Evolutionary conservation across 331 rosid species (phyloP), one percentile per base, ranked within the genome.

Genomic region (Prunus yedoensis): DNA sequence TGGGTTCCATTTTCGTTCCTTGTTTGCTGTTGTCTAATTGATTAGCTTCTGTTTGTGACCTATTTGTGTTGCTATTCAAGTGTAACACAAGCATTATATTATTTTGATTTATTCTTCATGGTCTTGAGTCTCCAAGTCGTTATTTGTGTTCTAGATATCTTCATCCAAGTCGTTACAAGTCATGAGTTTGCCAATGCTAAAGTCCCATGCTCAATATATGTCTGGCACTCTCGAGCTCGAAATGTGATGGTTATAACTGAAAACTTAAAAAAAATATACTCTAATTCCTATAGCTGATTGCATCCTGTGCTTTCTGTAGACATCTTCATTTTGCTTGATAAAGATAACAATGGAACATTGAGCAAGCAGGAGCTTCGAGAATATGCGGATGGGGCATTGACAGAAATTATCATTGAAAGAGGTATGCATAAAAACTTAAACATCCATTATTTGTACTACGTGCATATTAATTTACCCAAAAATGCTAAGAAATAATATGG

Each of bases 311-410:
- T 75, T 79, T 83, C 65, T 83, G 73, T 88, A 95, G 99, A 95
- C 74, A 86, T 95, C 89, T 95, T 92, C 87, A 85, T 95, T 82
- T 93, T 92, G 59, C 97, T 95, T 68, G 97, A 88, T 85, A 92
- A 89, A 80, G 97, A 92, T 84, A 74, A 82, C 58, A 95, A 75
- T 75, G 89, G 89, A 79, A 75, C 97, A 68, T 85, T 95, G 89
- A 89, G 96, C 91, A 95, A 95, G 96, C 96, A 90, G 72, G 98
- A 92, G 89, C 96, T 95, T 80, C 91, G 84, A 74, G 98, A 95
- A 77, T 92, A 95, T 87, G 99, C 97, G 38, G 99, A 95, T 79
- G 97, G 98, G 75, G 89, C 97, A 56, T 81, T 95, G 83, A 92
- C 99, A 21, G 97, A 95, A 78, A 95, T 95, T 81, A 89, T 95